phyloP scores from a whole-genome alignment of 192 early-diverging fungal species.

The Coemansia sp. region DNA sequence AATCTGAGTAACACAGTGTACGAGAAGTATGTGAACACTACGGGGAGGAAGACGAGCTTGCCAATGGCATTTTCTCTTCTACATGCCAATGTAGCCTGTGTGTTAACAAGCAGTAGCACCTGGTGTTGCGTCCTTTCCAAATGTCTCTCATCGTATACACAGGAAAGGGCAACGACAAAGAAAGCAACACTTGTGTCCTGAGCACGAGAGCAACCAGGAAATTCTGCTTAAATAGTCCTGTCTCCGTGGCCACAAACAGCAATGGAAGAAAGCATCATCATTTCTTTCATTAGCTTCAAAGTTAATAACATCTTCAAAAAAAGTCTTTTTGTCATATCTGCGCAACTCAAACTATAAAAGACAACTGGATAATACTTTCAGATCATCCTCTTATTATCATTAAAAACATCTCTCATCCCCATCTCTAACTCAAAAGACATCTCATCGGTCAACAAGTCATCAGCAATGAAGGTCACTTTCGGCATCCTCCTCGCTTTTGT shows the following conservation, averaged over 20 bases:
- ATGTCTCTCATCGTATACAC: not conserved
- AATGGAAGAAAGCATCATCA: slow-evolving; percentile 1
- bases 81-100: not conserved
- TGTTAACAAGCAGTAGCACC: not conserved
- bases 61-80: not conserved
- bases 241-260: not conserved
- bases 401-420: not conserved
- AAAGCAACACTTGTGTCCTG: not conserved
- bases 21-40: slow-evolving; percentile 4
- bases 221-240: slow-evolving; percentile 9
- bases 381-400: not conserved
- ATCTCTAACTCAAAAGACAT: slow-evolving; percentile 4
- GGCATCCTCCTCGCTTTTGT: slow-evolving; percentile 41
- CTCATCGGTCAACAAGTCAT: not conserved
- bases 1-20: slow-evolving; percentile 40
- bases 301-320: slow-evolving; percentile 6
- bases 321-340: slow-evolving; percentile 1
- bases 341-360: not conserved
- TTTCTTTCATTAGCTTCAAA: slow-evolving; percentile 9
- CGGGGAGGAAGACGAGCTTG: not conserved
- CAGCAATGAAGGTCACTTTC: slow-evolving; percentile 53
- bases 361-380: not conserved
- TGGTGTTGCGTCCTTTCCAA: not conserved
- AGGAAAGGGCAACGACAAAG: not conserved
- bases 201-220: not conserved